Evolutionary conservation across 805 yeast genomes (phyloP), one percentile per base, ranked within the genome.

Genomic region (Kurtzmaniella fragi): DNA sequence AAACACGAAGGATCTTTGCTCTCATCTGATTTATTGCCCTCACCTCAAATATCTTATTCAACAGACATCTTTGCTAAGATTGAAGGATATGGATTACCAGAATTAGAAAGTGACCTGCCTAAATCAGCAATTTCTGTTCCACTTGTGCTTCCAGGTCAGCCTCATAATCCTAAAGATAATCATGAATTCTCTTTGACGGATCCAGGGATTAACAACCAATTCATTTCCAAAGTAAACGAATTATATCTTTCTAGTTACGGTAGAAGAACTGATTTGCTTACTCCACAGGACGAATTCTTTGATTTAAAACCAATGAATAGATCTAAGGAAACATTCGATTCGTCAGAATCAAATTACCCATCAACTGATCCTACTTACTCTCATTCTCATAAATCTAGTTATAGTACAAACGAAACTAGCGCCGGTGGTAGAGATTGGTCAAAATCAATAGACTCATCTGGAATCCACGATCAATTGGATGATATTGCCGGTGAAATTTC

Each of bases 1-100:
- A 55, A 53, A 32, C 60, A 55, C 15, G 57, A 60, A 38, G 57
- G 56, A 3, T 60, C 66, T 4, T 43, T 60, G 10, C 49, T 50
- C 28, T 36, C 39, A 17, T 61, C 68, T 2, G 69, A 55, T 11
- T 37, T 57, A 7, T 48, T 64, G n/a, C 70, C 71, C 1, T 65
- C 70, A 0, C 70, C 70, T 2, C 70, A 64, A 44, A 61, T 64
- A 23, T 56, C 63, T 38, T 55, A 56, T 35, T 44, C 54, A 7
- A 54, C 65, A 2, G 57, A 57, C 25, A 45, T 59, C 28, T 61
- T 61, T 43, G 64, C 61, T 26, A 43, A 45, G 13, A 34, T 44
- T 12, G 34, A 28, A 9, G 20, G 15, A 9, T 30, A 23, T 29
- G 34, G 23, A 17, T 36, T 36, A 15, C 39, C 39, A 27, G 28